Percentiles rank a stretch among this genome's conserved stretches.
phyloP scores from a whole-genome alignment of 208 protist species.

The Trypanosoma rangeli region DNA sequence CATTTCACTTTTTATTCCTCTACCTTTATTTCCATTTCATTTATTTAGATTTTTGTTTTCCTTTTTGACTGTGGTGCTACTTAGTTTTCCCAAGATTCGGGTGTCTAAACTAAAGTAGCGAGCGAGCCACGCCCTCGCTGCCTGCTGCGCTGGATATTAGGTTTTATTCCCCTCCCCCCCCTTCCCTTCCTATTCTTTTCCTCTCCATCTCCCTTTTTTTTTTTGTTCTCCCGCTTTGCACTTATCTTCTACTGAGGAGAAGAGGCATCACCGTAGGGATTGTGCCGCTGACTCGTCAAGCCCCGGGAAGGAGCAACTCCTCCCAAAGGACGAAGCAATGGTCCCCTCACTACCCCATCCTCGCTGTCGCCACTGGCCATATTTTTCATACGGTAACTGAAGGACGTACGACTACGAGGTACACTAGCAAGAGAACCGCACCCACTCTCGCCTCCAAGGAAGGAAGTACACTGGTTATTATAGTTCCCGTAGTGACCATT shows the following conservation, averaged over 20 bases:
- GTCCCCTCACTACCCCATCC: neutral
- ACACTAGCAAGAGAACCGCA: constrained; percentile 1
- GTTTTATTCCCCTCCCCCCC: neutral
- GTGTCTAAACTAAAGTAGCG: too few relatives aligned
- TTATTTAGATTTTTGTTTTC: too few relatives aligned
- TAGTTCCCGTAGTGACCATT: constrained; percentile 9
- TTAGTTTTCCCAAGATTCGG: too few relatives aligned
- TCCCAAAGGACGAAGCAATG: constrained; percentile 20
- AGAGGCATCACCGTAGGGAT: constrained; percentile 70
- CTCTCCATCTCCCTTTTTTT: neutral
- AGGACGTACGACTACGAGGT: constrained; percentile 12
- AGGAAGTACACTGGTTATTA: neutral
- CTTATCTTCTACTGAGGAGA: constrained; percentile 22
- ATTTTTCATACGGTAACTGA: constrained; percentile 10
- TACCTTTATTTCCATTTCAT: too few relatives aligned
- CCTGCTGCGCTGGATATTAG: too few relatives aligned
- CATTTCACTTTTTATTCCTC: too few relatives aligned
- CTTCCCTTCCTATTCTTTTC: neutral
- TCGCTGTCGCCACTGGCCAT: neutral
- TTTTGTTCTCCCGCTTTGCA: constrained; percentile 2
- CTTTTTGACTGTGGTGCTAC: too few relatives aligned
- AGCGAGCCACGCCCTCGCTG: too few relatives aligned
- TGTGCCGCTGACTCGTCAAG: constrained; percentile 33
- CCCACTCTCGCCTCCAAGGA: constrained; percentile 11
- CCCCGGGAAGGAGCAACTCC: neutral